Base-by-base conservation (phyloP, 2,329 filamentous ascomycete genomes). In the Penicillium sp. region DNA sequence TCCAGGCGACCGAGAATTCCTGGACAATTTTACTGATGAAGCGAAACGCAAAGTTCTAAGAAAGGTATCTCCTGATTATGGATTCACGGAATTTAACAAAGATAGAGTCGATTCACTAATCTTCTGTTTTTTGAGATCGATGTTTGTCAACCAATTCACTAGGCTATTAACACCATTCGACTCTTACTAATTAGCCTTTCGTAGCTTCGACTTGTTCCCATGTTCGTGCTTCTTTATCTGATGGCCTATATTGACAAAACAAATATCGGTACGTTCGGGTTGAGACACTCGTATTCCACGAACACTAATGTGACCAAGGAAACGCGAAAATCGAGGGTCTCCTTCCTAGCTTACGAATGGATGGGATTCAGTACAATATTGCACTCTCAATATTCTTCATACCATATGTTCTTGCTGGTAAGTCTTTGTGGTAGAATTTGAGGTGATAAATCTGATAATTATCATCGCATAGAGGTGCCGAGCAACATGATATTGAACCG, bases 351-450 rank as follows among this genome's bases (percentile, higher is more conserved):
- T 74, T 92, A 6, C 63, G 81, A 23, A 82, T 92, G 77, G 79
- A 80, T 1, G 80, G 81, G 1, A 72, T 78, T 3, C 77, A 87
- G 66, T 94, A 91, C 76, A 91, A 91, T 69, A 80, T 83, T 29
- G 83, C 85, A 0, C 78, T 95, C 7, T 88, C 87, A 26, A 87
- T 93, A 61, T 93, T 94, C 76, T 94, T 93, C 75, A 79, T 93
- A 43, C 90, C 87, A 1, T 94, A 94, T 68, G 80, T 88, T 14
- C 72, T 91, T 23, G 90, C 89, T 57, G 89, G 92, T 62, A 60
- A 56, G 23, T 43, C n/a, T 29, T 8, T 26, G 40, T 13, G 5
- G 26, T n/a, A 2, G 0, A 24, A 26, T 10, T 24, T 26, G 5
- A 6, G 63, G 1, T 90, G 90, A 0, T 88, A 85, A 18, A 75